Percentiles rank a stretch among this genome's conserved stretches.
phyloP scores from a whole-genome alignment of 495 filamentous ascomycete species.

The Hapsidospora chrysogenum region DNA sequence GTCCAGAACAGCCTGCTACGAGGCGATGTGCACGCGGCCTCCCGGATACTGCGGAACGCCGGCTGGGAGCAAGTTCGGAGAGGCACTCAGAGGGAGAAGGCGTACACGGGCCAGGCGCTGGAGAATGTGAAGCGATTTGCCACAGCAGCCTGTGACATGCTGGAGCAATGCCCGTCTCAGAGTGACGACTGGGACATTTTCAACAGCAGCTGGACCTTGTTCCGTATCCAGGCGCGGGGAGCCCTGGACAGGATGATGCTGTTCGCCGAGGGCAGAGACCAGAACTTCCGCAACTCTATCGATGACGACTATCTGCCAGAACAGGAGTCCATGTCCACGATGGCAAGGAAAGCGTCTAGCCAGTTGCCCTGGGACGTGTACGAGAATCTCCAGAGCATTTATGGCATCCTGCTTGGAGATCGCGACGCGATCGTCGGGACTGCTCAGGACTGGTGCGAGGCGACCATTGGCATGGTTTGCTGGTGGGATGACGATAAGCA shows the following conservation, averaged over 20 bases:
- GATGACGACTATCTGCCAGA: slow-evolving; percentile 23
- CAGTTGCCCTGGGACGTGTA: slow-evolving; percentile 77
- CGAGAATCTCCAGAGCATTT: slow-evolving; percentile 56
- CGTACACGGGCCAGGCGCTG: slow-evolving; percentile 55
- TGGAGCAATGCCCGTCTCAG: slow-evolving; percentile 55
- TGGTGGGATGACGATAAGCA: slow-evolving; percentile 80
- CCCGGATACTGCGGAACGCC: slow-evolving; percentile 46
- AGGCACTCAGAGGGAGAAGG: slow-evolving; percentile 30
- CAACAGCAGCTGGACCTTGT: slow-evolving; percentile 60
- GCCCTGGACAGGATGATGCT: slow-evolving; percentile 48
- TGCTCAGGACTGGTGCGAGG: slow-evolving; percentile 77
- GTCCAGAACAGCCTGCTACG: slow-evolving; percentile 51
- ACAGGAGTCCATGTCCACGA: slow-evolving; percentile 26
- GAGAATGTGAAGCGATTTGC: slow-evolving; percentile 54
- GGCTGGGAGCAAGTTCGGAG: slow-evolving; percentile 55
- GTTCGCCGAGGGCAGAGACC: slow-evolving; percentile 57
- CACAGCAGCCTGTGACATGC: slow-evolving; percentile 41
- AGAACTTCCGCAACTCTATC: slow-evolving; percentile 16
- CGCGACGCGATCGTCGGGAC: slow-evolving; percentile 47
- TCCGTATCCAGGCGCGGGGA: slow-evolving; percentile 49
- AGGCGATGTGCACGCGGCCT: slow-evolving; percentile 46
- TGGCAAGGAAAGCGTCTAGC: slow-evolving; percentile 61
- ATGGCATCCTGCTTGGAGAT: slow-evolving; percentile 59
- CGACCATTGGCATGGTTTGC: slow-evolving; percentile 56
- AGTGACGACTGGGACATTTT: slow-evolving; percentile 59